Evolutionary conservation across 1,284 basidiomycete species (phyloP).

Genomic region (Sanghuangporus sanghuang): DNA sequence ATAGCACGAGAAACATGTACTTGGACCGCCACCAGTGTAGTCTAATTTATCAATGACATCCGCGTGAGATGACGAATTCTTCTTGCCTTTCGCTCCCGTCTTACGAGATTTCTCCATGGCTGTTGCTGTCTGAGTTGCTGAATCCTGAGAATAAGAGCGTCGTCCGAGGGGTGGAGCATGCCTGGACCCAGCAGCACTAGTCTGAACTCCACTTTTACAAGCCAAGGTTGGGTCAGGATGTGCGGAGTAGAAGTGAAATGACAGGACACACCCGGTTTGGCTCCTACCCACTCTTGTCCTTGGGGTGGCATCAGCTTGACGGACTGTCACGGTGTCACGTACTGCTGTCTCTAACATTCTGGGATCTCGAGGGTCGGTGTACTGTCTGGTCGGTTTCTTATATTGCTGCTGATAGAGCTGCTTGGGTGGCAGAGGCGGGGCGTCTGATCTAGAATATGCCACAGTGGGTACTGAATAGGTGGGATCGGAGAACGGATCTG

Average conservation of each 20-base stretch:
- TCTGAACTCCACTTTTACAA: conserved; percentile 21
- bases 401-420: conserved; percentile 28
- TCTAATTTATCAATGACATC: conserved; percentile 64
- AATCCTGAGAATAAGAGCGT: conserved; percentile 70
- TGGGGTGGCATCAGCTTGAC: conserved; percentile 31
- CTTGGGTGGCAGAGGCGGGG: conserved; percentile 24
- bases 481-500: conserved; percentile 58
- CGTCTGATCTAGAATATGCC: conserved; percentile 31
- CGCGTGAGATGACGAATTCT: conserved; percentile 68
- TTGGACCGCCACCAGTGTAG: conserved; percentile 66
- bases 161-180: conserved; percentile 37
- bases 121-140: conserved; percentile 35
- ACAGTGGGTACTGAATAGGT: conserved; percentile 32
- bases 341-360: conserved; percentile 48
- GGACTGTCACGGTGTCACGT: conserved; percentile 54
- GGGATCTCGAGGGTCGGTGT: conserved; percentile 22
- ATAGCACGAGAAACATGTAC: conserved; percentile 38
- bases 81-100: conserved; percentile 45
- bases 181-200: conserved; percentile 26
- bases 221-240: conserved; percentile 21
- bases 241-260: conserved; percentile 19
- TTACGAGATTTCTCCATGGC: conserved; percentile 49
- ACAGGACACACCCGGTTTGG: conserved; percentile 38
- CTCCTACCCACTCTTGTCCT: conserved; percentile 42
- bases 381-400: conserved; percentile 26